Evolutionary conservation across 2,329 filamentous ascomycete genomes (phyloP), one percentile per base, ranked within the genome.

Genomic region (Phoma sp.): DNA sequence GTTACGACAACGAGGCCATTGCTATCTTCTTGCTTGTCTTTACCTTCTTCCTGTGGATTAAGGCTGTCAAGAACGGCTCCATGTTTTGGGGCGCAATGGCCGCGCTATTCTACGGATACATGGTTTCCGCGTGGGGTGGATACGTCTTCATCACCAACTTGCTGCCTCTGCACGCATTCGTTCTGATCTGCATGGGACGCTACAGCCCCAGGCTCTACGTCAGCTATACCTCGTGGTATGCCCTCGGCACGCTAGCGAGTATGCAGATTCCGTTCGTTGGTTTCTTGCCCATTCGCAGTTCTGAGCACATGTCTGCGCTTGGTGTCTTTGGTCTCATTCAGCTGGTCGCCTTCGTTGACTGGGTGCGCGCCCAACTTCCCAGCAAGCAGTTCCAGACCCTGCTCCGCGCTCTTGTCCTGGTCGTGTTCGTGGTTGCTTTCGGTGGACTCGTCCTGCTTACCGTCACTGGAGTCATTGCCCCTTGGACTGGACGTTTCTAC

Each of bases 221-320:
- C 70, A 91, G 91, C 73, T 99, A 99, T 78, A 96, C 91, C 38
- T 98, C 93, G 1, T 99, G 96, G 95, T 99, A 96, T 77, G 91
- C 93, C 35, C 82, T 99, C 32, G 95, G 96, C 56, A 98, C 95
- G 61, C 78, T 99, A 76, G 95, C 93, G 50, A 96, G 92, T 80
- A 98, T 99, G 93, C 95, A 99, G 78, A 95, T 99, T 80, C 95
- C 95, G 3, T 99, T 99, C 70, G 96, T 99, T 52, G 95, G 95
- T 54, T 99, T 99, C 82, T 79, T 96, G 78, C 93, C 95, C 23
- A 91, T 99, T 71, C 90, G 91, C 75, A 98, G 91, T 74, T 97
- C 92, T 79, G 95, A 99, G 78, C 95, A 99, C 78, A 99, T 99
- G 93, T 90, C 95, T 53, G 92, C 95, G 23, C 81, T 99, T 14